Evolutionary conservation across 129 eudicot genomes (phyloP).

Genomic region (Flaveria sonorensis): DNA sequence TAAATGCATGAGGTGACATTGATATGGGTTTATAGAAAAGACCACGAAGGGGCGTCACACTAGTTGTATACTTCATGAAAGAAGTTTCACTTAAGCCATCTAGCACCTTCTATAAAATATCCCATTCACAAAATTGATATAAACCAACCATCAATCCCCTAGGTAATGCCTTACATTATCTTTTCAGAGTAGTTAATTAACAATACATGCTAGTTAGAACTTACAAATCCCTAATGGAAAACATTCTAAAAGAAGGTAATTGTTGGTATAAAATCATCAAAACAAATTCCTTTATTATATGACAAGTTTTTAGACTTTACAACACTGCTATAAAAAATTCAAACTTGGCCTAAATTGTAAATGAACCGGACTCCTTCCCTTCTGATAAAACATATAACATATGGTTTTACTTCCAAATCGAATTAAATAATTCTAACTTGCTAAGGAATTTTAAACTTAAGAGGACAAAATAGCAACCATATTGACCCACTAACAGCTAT

Average conservation of each 20-base stretch:
- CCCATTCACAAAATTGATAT: too few relatives aligned
- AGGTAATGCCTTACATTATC: not conserved
- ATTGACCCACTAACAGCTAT: not conserved
- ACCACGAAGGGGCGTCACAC: constrained; percentile 1
- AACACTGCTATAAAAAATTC: too few relatives aligned
- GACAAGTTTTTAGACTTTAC: too few relatives aligned
- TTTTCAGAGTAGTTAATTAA: not conserved
- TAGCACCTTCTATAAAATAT: too few relatives aligned
- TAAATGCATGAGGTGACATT: not conserved
- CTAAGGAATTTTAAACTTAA: not conserved
- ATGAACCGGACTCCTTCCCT: too few relatives aligned
- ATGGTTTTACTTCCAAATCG: too few relatives aligned
- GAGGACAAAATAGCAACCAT: too few relatives aligned
- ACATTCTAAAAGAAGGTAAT: not conserved
- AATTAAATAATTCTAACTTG: not conserved
- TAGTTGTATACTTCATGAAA: not conserved
- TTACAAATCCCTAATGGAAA: not conserved
- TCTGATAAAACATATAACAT: too few relatives aligned
- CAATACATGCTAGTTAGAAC: not conserved
- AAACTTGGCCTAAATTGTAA: too few relatives aligned
- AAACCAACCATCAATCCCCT: too few relatives aligned
- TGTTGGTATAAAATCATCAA: not conserved
- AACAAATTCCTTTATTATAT: not conserved
- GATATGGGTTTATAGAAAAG: not conserved
- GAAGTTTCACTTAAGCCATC: not conserved